phyloP scores from a whole-genome alignment of 2,329 filamentous ascomycete species.

The Arachnopeziza araneosa region DNA sequence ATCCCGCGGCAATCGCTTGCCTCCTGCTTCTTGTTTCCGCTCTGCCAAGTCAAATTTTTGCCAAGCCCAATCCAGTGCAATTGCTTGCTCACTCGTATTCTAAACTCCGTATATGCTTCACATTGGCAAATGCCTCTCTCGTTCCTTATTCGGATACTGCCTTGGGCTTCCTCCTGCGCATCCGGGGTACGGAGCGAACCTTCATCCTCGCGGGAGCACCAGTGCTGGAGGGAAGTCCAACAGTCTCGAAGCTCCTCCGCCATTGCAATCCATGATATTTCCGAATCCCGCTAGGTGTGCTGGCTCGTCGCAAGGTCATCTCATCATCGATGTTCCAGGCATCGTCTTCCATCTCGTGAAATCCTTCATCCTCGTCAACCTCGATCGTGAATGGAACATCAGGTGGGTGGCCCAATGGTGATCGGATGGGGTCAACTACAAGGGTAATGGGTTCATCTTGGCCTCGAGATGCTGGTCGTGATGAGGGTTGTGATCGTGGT shows the following conservation, averaged over 20 bases:
- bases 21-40: not conserved
- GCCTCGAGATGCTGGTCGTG: not conserved
- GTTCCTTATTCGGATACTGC: not conserved
- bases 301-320: slow-evolving; percentile 15
- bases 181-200: slow-evolving; percentile 13
- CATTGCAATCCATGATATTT: slow-evolving; percentile 14
- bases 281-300: slow-evolving; percentile 16
- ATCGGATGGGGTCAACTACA: not conserved
- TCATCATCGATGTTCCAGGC: not conserved
- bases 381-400: not conserved
- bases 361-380: slow-evolving; percentile 22
- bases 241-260: slow-evolving; percentile 10
- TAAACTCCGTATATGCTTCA: not conserved
- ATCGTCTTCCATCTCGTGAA: slow-evolving; percentile 10
- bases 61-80: not conserved
- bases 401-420: not conserved
- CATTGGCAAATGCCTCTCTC: not conserved
- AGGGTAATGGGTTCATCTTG: not conserved
- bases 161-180: slow-evolving; percentile 15
- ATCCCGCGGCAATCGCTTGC: not conserved
- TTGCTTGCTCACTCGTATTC: not conserved
- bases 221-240: not conserved
- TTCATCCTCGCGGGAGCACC: slow-evolving; percentile 6
- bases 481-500: slow-evolving; percentile 2
- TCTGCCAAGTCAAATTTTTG: not conserved